These are phyloP conservation scores for Schizophyllum commune DNA, from an alignment of 1,284 basidiomycete species.

Conservation along the genomic window DNA sequence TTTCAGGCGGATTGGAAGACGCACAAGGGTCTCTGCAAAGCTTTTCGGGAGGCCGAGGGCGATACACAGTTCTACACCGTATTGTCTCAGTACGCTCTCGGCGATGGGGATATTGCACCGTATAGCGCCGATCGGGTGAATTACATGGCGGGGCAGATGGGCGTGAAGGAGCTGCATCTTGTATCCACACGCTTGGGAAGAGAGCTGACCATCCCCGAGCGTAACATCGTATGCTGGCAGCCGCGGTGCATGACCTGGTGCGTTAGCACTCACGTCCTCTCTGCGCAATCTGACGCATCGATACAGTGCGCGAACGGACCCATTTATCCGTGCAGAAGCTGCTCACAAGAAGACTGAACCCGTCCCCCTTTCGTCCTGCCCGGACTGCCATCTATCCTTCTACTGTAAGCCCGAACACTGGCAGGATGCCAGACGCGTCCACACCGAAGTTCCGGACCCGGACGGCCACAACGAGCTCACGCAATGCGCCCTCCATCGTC, in stretches of 20 bases:
- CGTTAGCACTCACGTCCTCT: slow-evolving; percentile 3
- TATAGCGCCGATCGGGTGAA: background rate
- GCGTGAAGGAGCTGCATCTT: background rate
- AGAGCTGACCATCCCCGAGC: slow-evolving; percentile 16
- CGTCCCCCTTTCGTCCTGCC: slow-evolving; percentile 17
- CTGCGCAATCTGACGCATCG: background rate
- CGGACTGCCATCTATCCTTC: slow-evolving; percentile 22
- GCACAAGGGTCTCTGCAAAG: slow-evolving; percentile 7
- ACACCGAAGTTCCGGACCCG: slow-evolving; percentile 8
- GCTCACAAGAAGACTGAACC: slow-evolving; percentile 3
- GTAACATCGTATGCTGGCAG: slow-evolving; percentile 24
- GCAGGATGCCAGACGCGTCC: slow-evolving; percentile 15
- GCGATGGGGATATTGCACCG: background rate
- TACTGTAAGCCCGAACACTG: slow-evolving; percentile 26
- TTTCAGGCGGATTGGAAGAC: slow-evolving; percentile 6
- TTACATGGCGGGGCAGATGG: background rate
- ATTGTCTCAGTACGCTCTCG: background rate
- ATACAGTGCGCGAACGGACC: slow-evolving; percentile 23
- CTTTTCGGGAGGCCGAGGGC: background rate
- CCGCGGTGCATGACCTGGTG: slow-evolving; percentile 29
- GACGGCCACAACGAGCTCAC: slow-evolving; percentile 18
- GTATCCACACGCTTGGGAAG: background rate
- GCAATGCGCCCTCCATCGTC: slow-evolving; percentile 24
- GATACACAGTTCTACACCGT: background rate
- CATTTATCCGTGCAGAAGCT: slow-evolving; percentile 23